Conservation (phyloP, 1,139 yeast species). For the Casaregolazyma lundiana region DNA sequence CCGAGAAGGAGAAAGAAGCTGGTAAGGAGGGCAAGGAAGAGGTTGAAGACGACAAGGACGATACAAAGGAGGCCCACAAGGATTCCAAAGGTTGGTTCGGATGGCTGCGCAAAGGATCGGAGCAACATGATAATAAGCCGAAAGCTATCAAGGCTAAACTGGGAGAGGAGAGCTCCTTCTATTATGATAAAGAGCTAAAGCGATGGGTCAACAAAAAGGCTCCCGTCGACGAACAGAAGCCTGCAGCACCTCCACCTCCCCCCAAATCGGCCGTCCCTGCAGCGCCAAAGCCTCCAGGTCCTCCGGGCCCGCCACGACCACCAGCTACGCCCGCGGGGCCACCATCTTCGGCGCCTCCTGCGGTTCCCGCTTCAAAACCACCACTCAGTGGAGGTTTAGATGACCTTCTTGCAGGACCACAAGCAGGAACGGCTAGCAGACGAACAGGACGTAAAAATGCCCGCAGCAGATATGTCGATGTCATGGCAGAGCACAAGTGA, state of each 20-base stretch:
- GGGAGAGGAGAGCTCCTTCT: constrained; percentile 72
- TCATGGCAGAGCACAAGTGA: constrained; percentile 46
- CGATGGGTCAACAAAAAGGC: constrained; percentile 82
- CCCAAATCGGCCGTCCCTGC: constrained; percentile 34
- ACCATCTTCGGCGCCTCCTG: constrained; percentile 17
- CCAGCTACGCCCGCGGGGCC: neutral
- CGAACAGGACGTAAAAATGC: constrained; percentile 58
- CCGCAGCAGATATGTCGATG: constrained; percentile 72
- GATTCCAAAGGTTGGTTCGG: constrained; percentile 47
- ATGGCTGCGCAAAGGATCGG: constrained; percentile 37
- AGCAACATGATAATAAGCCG: constrained; percentile 51
- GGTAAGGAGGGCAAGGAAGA: constrained; percentile 21
- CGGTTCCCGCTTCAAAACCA: constrained; percentile 19
- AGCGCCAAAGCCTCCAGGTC: constrained; percentile 19
- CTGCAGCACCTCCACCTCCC: constrained; percentile 71
- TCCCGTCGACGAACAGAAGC: constrained; percentile 61
- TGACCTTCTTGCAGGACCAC: constrained; percentile 53
- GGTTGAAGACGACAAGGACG: constrained; percentile 23
- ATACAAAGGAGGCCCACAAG: constrained; percentile 3
- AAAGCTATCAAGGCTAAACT: constrained; percentile 80
- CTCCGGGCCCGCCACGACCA: constrained; percentile 18
- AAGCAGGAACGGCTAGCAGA: constrained; percentile 19
- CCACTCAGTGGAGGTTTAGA: constrained; percentile 50
- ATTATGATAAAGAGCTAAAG: constrained; percentile 76
- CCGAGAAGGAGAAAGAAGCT: constrained; percentile 20